Base-by-base conservation (phyloP, 1,139 yeast species). In the Nadsonia starkeyi-henricii region DNA sequence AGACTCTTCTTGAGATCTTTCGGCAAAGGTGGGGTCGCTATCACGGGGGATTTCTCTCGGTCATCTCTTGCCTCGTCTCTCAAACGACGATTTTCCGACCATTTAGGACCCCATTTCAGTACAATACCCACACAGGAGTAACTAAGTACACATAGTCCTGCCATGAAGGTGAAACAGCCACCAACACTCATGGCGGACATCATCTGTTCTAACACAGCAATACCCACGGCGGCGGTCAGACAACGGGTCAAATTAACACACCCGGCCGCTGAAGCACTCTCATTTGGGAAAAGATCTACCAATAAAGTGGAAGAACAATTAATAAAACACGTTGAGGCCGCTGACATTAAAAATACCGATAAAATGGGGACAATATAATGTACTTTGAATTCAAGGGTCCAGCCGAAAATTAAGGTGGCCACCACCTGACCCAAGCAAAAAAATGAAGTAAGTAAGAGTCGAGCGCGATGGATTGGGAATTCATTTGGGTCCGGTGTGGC, bases 161-260 rank as follows among this genome's bases (percentile, higher is more conserved):
- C 70, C 68, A 79, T 64, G 26, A 81, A 66, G 0, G 83, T 73
- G 57, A 78, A 79, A 0, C 82, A 75, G 1, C 86, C 85, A 2
- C 89, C 89, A 3, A 77, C 59, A 0, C 74, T 72, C 71, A 82
- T 65, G 0, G 67, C 48, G 1, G 50, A 50, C 45, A 72, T 71
- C 85, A 82, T 80, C 48, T 64, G 68, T 20, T 78, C 73, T 28
- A 81, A 70, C 19, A 75, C 78, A 0, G 84, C 85, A 51, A 81
- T 69, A 47, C 81, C 79, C 1, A 75, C 69, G 1, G 89, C 85
- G 52, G 79, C 74, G 50, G 72, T 57, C 21, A 76, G 65, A 55
- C 91, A 81, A 54, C 88, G 65, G 8, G 78, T 69, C 36, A 81
- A 65, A 54, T 81, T 81, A 51, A 75, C 72, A 46, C 79, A 68